Evolutionary conservation across 2,329 filamentous ascomycete species (phyloP).

Genomic region (Cucurbitaria berberidis): DNA sequence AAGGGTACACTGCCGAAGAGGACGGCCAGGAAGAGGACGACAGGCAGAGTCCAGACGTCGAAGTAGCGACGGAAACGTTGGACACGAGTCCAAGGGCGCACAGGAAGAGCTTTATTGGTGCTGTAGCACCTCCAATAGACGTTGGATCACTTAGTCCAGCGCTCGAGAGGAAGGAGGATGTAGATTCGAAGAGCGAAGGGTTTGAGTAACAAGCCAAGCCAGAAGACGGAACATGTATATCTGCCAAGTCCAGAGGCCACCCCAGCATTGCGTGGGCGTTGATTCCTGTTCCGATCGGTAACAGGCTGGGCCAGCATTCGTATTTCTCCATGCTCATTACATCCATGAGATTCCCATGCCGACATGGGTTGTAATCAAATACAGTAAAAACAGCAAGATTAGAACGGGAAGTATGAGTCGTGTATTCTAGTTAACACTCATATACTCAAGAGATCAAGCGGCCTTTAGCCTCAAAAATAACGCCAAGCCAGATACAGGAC

Average conservation of each 20-base stretch:
- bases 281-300: neutral
- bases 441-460: slow-evolving; percentile 10
- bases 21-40: slow-evolving; percentile 22
- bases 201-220: slow-evolving; percentile 32
- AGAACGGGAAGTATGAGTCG: neutral
- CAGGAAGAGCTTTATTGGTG: slow-evolving; percentile 52
- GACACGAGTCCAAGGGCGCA: slow-evolving; percentile 46
- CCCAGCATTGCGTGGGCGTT: neutral
- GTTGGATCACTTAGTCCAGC: slow-evolving; percentile 39
- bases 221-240: neutral
- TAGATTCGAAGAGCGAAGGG: slow-evolving; percentile 33
- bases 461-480: slow-evolving; percentile 17
- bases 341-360: neutral
- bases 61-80: slow-evolving; percentile 47
- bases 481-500: slow-evolving; percentile 36
- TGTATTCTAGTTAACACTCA: slow-evolving; percentile 8
- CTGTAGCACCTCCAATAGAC: slow-evolving; percentile 32
- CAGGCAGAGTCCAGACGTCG: slow-evolving; percentile 31
- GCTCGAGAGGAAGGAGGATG: slow-evolving; percentile 33
- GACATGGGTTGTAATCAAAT: too few relatives aligned
- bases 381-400: neutral
- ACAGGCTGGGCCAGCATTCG: neutral
- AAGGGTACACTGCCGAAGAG: slow-evolving; percentile 50
- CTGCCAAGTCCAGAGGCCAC: neutral
- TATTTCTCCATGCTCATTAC: neutral